These are phyloP conservation scores for Cornus kousa DNA, from an alignment of 148 eudicot genomes.

Conservation along the genomic window DNA sequence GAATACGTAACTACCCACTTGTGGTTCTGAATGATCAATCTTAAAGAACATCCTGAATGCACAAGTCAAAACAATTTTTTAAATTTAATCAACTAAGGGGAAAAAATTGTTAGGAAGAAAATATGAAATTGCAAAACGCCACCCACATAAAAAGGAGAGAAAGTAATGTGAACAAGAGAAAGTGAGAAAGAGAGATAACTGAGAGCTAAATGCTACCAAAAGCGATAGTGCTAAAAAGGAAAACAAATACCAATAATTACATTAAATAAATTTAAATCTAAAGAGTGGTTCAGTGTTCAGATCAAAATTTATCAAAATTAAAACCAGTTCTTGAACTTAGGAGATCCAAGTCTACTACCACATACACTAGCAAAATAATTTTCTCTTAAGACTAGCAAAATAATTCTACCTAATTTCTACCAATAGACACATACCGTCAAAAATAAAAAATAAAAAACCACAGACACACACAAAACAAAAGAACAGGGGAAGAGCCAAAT, in stretches of 20 bases:
- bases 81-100: not conserved
- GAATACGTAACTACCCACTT: not conserved
- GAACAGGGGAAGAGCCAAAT: not conserved
- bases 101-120: not conserved
- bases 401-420: not conserved
- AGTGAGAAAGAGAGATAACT: not conserved
- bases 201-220: not conserved
- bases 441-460: not conserved
- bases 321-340: not conserved
- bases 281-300: not conserved
- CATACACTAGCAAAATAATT: not conserved
- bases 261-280: too few relatives aligned
- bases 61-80: not conserved
- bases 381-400: not conserved
- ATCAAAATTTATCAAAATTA: not conserved
- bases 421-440: not conserved
- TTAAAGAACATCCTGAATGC: not conserved
- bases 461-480: not conserved
- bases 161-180: not conserved
- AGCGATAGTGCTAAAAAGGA: not conserved
- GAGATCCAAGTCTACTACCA: not conserved
- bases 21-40: not conserved
- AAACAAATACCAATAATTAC: not conserved
- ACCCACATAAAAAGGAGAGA: not conserved
- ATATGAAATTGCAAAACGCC: not conserved